Conservation (phyloP, 192 early-diverging fungal genomes). For the Umbelopsis vinacea region DNA sequence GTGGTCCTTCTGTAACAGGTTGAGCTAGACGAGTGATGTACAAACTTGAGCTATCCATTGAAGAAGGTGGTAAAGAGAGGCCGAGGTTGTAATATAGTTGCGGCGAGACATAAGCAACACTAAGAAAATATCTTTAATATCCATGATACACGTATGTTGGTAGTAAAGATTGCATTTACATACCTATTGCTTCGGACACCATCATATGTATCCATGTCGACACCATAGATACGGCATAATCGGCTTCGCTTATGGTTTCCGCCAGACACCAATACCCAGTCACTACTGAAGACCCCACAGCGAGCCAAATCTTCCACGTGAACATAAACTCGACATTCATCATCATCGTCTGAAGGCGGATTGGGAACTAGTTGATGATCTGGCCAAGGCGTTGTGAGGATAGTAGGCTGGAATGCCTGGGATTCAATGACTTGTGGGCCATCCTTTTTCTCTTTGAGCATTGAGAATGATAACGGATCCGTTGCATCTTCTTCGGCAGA, state of each 20-base stretch:
- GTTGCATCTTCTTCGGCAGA: background rate
- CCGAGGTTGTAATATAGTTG: conserved; percentile 64
- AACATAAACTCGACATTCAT: conserved; percentile 55
- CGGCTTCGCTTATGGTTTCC: conserved; percentile 38
- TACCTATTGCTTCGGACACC: background rate
- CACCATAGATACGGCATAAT: conserved; percentile 47
- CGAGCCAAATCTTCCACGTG: conserved; percentile 51
- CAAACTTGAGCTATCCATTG: conserved; percentile 18
- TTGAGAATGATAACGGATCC: conserved; percentile 14
- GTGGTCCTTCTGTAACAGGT: conserved; percentile 32
- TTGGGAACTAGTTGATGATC: conserved; percentile 48
- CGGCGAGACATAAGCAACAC: conserved; percentile 54
- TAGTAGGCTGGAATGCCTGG: conserved; percentile 35
- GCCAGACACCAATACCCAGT: conserved; percentile 57
- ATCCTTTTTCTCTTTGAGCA: background rate
- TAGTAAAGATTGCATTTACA: background rate
- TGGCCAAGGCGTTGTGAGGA: conserved; percentile 44
- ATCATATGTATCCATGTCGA: conserved; percentile 26
- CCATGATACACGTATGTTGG: background rate
- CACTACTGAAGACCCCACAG: conserved; percentile 62
- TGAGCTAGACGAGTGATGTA: conserved; percentile 28
- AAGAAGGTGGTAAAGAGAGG: conserved; percentile 40
- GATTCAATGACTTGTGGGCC: conserved; percentile 25
- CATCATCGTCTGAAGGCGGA: conserved; percentile 53
- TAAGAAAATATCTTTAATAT: background rate